Base-by-base conservation (phyloP, 2,329 filamentous ascomycete species). In the Sporothrix curviconia region DNA sequence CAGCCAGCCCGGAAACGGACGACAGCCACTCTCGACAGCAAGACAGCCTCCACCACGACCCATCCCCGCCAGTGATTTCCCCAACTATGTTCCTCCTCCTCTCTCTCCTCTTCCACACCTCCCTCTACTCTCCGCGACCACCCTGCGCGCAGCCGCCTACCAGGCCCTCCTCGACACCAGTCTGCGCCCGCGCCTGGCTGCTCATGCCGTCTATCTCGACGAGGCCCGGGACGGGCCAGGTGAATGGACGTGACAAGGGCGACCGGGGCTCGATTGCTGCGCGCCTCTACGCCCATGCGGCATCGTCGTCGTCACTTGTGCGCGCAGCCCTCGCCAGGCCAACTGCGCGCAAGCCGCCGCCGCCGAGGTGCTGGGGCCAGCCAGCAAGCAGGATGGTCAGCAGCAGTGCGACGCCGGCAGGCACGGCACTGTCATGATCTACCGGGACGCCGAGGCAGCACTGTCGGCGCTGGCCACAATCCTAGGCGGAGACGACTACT, bases 101-200 rank as follows among this genome's bases (percentile, higher is more conserved):
- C 43, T 6, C 32, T 28, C 1, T 22, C 44, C 4, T 12, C 44
- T 15, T 37, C 53, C 1, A 12, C 55, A 15, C 30, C 47, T 22
- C 25, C 56, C 43, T 12, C 59, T 6, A 17, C 50, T 37, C 3
- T 54, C 4, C 43, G 51, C 50, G 32, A 36, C 52, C 7, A 73
- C 53, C 67, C 72, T n/a, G 39, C 80, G 83, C 60, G 78, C 87
- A 60, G 86, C 91, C 66, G 87, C 87, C 60, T 96, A 95, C 74
- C 76, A 85, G 59, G 82, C 90, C 46, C 80, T 97, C 14, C 74
- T 96, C 17, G 87, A 92, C 63, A 79, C 85, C 65, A 78, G 81
- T 59, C 82, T 99, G 77, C 86, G 92, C 62, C 86, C n/a, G 86
- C 71, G 92, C 92, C 59, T 97, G 91, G 90, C 82, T 97, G 9